Conservation (phyloP, 208 protist species). For the Crithidia brevicula region DNA sequence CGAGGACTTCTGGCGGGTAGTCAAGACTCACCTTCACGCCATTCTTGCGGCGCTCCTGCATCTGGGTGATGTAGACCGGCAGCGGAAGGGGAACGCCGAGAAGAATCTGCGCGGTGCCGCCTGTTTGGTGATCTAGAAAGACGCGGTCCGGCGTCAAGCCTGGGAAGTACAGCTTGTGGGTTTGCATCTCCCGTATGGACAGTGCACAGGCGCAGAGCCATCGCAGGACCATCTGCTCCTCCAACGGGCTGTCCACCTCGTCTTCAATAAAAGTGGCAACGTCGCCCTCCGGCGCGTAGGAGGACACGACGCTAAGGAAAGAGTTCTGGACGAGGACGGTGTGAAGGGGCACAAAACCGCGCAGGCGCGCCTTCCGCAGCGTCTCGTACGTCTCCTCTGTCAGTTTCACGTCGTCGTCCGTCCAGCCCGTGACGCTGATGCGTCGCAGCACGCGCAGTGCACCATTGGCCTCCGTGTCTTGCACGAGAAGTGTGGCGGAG, state of each 20-base stretch:
- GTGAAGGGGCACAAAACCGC: conserved; percentile 58
- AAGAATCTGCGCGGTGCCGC: conserved; percentile 35
- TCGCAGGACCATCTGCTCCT: conserved; percentile 44
- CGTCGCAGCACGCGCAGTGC: conserved; percentile 70
- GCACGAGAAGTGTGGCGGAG: conserved; percentile 82
- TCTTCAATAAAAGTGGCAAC: conserved; percentile 67
- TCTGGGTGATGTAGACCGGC: conserved; percentile 51
- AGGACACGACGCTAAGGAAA: conserved; percentile 74
- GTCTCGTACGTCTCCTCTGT: conserved; percentile 47
- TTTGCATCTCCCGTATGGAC: conserved; percentile 54
- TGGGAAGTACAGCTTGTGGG: conserved; percentile 48
- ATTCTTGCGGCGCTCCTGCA: conserved; percentile 53
- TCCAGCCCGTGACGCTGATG: conserved; percentile 63
- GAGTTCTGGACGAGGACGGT: conserved; percentile 58
- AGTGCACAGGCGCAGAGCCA: conserved; percentile 65
- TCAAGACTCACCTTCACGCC: conserved; percentile 56
- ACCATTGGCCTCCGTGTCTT: conserved; percentile 65
- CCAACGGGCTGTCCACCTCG: conserved; percentile 32
- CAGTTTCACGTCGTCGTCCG: conserved; percentile 33
- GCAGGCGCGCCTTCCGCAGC: conserved; percentile 35
- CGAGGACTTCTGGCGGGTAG: conserved; percentile 79
- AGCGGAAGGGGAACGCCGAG: conserved; percentile 70
- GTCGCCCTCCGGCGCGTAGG: conserved; percentile 61
- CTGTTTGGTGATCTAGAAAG: conserved; percentile 40
- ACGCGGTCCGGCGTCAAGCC: conserved; percentile 65